Percentiles rank a stretch among this genome's conserved stretches.
These are phyloP conservation scores for Thecaphora thlaspeos DNA, from an alignment of 1,284 basidiomycete species.

Conservation along the genomic window DNA sequence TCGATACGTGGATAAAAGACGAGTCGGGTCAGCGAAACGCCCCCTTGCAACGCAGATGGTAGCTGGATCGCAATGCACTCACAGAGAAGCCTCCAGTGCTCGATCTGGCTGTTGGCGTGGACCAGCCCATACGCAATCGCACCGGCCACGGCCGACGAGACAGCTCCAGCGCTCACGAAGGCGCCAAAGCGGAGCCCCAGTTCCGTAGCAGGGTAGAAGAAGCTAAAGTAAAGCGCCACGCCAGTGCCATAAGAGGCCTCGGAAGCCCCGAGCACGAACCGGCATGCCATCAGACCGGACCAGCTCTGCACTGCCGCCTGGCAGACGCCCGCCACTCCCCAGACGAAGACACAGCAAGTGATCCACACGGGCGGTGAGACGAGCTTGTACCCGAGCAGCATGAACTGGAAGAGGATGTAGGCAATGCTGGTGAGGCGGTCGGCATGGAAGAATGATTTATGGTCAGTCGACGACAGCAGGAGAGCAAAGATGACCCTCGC, in stretches of 20 bases:
- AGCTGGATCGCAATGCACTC: too few relatives aligned
- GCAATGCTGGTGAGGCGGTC: constrained; percentile 18
- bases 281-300: constrained; percentile 40
- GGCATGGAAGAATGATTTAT: too few relatives aligned
- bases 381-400: constrained; percentile 45
- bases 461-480: too few relatives aligned
- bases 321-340: constrained; percentile 39
- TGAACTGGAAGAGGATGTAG: constrained; percentile 46
- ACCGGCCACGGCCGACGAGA: constrained; percentile 35
- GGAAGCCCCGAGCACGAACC: constrained; percentile 44
- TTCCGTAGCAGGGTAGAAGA: constrained; percentile 52
- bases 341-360: constrained; percentile 37
- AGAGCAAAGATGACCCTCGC: too few relatives aligned
- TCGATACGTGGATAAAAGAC: too few relatives aligned
- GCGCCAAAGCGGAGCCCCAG: constrained; percentile 48
- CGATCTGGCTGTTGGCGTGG: constrained; percentile 29
- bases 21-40: too few relatives aligned
- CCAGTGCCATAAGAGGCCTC: constrained; percentile 52
- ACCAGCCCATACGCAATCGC: constrained; percentile 52
- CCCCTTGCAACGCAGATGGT: too few relatives aligned
- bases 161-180: constrained; percentile 25
- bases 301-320: constrained; percentile 44
- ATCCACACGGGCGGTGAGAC: constrained; percentile 43
- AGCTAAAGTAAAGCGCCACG: constrained; percentile 39
- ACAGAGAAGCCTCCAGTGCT: constrained; percentile 41